These are phyloP conservation scores for Xylariaceae sp. DNA, from an alignment of 2,329 filamentous ascomycete genomes.

Conservation along the genomic window DNA sequence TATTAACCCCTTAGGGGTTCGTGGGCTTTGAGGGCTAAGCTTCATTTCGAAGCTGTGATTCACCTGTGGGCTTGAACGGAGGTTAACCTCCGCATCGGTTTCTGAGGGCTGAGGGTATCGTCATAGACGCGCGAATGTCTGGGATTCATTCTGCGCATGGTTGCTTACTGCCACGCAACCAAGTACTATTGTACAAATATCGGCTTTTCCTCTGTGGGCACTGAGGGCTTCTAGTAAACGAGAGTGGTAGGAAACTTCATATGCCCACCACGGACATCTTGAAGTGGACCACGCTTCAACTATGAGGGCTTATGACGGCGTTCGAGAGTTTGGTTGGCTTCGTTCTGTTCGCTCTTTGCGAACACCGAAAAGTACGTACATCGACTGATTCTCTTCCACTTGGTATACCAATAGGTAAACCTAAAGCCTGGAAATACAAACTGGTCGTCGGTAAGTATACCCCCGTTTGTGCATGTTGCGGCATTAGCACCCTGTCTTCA, in stretches of 20 bases:
- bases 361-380: conserved; percentile 11
- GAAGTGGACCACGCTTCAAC: conserved; percentile 43
- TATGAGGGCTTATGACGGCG: conserved; percentile 44
- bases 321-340: conserved; percentile 39
- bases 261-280: conserved; percentile 34
- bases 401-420: conserved; percentile 11
- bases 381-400: conserved; percentile 1
- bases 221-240: conserved; percentile 40
- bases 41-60: conserved; percentile 53
- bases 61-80: conserved; percentile 60
- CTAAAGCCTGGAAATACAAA: conserved; percentile 15
- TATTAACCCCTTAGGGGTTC: conserved; percentile 46
- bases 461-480: conserved; percentile 17
- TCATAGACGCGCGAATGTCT: conserved; percentile 30
- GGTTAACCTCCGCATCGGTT: conserved; percentile 40
- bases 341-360: conserved; percentile 8
- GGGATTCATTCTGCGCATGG: conserved; percentile 28
- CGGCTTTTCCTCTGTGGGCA: conserved; percentile 45
- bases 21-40: conserved; percentile 62
- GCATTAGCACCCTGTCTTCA: conserved; percentile 2
- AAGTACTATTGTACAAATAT: conserved; percentile 28
- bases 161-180: conserved; percentile 13
- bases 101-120: conserved; percentile 40
- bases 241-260: conserved; percentile 43
- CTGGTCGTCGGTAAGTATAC: conserved; percentile 38